Evolutionary conservation across 2,329 filamentous ascomycete genomes (phyloP).

Genomic region (Ceratocystis diversiconidia): DNA sequence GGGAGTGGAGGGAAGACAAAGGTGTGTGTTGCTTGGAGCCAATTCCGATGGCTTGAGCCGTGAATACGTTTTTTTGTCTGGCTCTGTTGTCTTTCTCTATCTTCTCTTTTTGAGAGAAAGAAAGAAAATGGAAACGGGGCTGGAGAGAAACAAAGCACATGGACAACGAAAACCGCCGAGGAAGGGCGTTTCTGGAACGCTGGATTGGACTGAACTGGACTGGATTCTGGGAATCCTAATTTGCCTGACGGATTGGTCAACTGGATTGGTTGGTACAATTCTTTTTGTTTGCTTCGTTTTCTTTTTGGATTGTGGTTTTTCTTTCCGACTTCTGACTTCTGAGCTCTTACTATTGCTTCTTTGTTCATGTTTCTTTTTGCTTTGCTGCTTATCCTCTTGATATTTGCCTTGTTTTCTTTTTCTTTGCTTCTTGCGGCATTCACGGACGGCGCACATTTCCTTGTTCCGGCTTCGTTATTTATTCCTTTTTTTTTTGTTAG

Average conservation of each 20-base stretch:
- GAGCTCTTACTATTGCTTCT: not conserved
- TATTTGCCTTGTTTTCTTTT: not conserved
- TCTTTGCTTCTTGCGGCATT: conserved; percentile 2
- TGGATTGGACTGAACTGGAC: not conserved
- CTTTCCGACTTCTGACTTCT: too few species aligned
- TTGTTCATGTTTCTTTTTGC: not conserved
- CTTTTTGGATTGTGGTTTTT: not conserved
- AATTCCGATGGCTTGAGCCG: too few species aligned
- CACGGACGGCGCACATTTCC: not conserved
- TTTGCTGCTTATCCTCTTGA: not conserved
- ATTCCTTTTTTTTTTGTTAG: not conserved
- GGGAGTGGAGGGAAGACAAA: not conserved
- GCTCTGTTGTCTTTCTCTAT: not conserved
- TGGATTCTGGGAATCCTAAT: not conserved
- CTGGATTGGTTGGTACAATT: not conserved
- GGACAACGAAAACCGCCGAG: not conserved
- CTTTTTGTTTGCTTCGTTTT: not conserved
- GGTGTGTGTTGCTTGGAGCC: not conserved
- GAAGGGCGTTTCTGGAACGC: too few species aligned
- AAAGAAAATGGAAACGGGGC: not conserved
- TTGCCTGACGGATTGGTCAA: not conserved
- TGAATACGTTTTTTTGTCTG: not conserved
- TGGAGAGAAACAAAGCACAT: not conserved
- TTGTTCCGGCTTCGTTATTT: not conserved
- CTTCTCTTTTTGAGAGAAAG: not conserved